A percentile compares a stretch with the other conserved stretches of the same genome.
Conservation (phyloP, 1,139 yeast genomes). For the Pichia inconspicua region DNA sequence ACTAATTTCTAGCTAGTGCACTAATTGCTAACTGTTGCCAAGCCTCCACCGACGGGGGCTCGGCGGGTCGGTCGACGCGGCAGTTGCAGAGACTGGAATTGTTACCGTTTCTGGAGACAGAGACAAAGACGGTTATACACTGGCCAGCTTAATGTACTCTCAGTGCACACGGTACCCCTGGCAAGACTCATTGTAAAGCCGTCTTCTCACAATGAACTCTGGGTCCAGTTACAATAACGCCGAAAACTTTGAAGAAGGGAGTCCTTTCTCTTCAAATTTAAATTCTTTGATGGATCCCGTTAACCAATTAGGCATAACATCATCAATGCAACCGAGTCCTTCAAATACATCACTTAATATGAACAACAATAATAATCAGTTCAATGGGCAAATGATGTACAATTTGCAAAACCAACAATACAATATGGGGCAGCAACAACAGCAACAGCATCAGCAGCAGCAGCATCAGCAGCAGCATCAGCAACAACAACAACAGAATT, state of each 20-base stretch:
- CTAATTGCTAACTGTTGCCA: no score
- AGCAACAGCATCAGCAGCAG: background rate
- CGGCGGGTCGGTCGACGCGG: no score
- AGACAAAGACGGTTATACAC: background rate
- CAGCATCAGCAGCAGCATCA: background rate
- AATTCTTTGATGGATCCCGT: conserved; percentile 2
- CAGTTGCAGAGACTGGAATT: no score
- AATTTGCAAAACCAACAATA: background rate
- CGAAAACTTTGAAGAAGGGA: background rate
- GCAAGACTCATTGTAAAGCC: background rate
- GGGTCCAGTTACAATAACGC: background rate
- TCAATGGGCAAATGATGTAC: background rate
- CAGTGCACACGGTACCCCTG: background rate
- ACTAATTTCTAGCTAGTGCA: no score
- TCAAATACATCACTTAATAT: background rate
- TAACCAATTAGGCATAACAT: background rate
- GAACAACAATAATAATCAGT: background rate
- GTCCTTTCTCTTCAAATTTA: conserved; percentile 2
- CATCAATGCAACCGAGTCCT: background rate
- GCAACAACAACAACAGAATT: background rate
- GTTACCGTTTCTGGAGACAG: background rate
- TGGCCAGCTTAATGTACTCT: no score
- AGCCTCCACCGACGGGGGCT: no score
- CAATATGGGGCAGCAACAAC: background rate
- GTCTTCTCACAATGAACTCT: background rate